Base-by-base conservation (phyloP, 257 asterid genomes). In the Ajuga chamaepitys region DNA sequence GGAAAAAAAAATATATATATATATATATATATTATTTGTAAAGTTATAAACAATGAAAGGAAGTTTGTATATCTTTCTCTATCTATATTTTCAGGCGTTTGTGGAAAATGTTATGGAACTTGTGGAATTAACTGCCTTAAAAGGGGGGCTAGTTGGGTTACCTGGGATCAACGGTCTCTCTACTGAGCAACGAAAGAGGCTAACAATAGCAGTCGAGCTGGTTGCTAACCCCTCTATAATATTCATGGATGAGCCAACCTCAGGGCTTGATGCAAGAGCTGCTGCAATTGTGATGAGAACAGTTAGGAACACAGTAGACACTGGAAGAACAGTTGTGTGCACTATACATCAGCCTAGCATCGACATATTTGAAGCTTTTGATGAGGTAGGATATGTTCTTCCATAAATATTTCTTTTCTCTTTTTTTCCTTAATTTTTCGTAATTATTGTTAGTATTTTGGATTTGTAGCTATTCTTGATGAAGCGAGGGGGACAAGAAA, bases 401-500 rank as follows among this genome's bases (percentile, higher is more conserved):
- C 35, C 3, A 66, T 7, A 18, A 30, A 24, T 7, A n/a, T n/a
- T n/a, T n/a, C n/a, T 0, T 6, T 0, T 53, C 7, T n/a, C 9
- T 1, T 1, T 16, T 24, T 25, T 37, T 35, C 32, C 18, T 6
- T n/a, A 13, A 4, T 51, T 10, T 20, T 50, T 21, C 14, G 58
- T 38, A 24, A 22, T 14, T 40, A 22, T 63, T 46, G 28, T 30
- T 30, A 7, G 12, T n/a, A n/a, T n/a, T n/a, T n/a, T n/a, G n/a
- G n/a, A n/a, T 37, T 9, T 50, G 58, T 77, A 85, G 92, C 66
- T 85, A 3, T 70, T 82, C 28, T 64, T 82, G 13, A 70, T 85
- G 87, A 85, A 85, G 71, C 78, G 81, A 80, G 92, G 92, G 35
- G 92, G 88, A 26, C 70, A 82, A 68, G 88, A 78, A 85, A 82